Conservation (phyloP, 2,329 filamentous ascomycete genomes). For the Seiridium cupressi region DNA sequence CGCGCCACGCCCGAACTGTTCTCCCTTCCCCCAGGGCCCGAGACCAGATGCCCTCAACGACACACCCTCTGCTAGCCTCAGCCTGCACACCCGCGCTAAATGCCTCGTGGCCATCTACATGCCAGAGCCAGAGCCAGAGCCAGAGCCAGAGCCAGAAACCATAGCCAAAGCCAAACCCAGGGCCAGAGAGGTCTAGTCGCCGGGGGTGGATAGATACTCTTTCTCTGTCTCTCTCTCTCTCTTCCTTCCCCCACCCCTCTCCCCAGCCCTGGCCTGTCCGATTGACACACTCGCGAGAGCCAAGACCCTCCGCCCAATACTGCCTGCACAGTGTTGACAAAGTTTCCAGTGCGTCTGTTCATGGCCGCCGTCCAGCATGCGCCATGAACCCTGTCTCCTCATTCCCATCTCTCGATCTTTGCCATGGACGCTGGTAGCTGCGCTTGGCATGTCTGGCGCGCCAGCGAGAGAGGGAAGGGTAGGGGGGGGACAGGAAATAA, state of each 20-base stretch:
- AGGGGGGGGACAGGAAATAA: neutral
- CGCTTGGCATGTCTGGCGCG: constrained; percentile 3
- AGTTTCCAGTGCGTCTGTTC: neutral
- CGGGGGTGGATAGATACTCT: too few relatives aligned
- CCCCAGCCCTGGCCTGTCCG: neutral
- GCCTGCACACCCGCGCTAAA: constrained; percentile 4
- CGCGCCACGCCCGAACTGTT: neutral
- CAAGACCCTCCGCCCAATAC: neutral
- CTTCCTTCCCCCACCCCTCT: neutral
- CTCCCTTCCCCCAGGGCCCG: neutral
- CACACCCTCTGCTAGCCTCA: neutral
- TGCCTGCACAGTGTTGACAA: neutral
- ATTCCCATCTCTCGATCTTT: neutral
- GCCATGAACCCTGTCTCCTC: neutral
- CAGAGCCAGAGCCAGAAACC: too few relatives aligned
- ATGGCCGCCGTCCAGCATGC: neutral
- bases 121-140: neutral
- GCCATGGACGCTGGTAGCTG: constrained; percentile 3
- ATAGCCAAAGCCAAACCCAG: too few relatives aligned
- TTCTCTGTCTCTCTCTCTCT: too few relatives aligned
- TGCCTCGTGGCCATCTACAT: constrained; percentile 6
- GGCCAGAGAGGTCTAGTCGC: too few relatives aligned
- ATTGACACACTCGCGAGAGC: neutral
- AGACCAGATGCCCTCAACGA: neutral
- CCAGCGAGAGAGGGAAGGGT: neutral